Evolutionary conservation across 2,329 filamentous ascomycete genomes (phyloP), one percentile per base, ranked within the genome.

Genomic region (Aspergillus texensis): DNA sequence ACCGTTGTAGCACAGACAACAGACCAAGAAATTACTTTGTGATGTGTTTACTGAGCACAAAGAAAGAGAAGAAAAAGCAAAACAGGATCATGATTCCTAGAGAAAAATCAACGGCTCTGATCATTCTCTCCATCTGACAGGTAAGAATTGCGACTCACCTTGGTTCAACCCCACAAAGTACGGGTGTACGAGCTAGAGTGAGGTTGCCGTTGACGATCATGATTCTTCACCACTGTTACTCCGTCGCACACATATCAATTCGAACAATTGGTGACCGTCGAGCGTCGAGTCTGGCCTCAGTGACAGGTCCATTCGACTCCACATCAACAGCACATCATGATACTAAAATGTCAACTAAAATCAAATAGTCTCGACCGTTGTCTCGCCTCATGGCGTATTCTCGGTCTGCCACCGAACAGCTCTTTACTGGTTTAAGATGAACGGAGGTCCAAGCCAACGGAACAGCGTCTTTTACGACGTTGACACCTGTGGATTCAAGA

Each of bases 1-100:
- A 70, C 68, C 69, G 70, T 73, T 71, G 63, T 70, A 65, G 71
- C 72, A 74, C 71, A 71, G 72, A 72, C 72, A 39, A 52, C 30
- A 52, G 14, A 30, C 46, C 19, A 54, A 58, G 57, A 52, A 55
- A 57, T 58, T 60, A 14, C 9, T 26, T 50, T 50, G 43, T 55
- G 48, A 60, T 54, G 14, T 36, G 19, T 58, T 46, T 6, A 26
- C n/a, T 10, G 28, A 39, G 24, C 10, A 59, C 43, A 59, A 53
- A 59, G n/a, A 48, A 59, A 32, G 28, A n/a, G 21, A 30, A 10
- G 9, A 30, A 58, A 19, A 36, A 43, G 48, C 19, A 43, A 30
- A 54, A 21, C 28, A 19, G 28, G 30, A 11, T n/a, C 19, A 30
- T 19, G 16, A 39, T 39, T 28, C 26, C 14, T 30, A n/a, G 16